Evolutionary conservation across 108 stramenopile species (phyloP).

Genomic region (Cyclotella atomus): DNA sequence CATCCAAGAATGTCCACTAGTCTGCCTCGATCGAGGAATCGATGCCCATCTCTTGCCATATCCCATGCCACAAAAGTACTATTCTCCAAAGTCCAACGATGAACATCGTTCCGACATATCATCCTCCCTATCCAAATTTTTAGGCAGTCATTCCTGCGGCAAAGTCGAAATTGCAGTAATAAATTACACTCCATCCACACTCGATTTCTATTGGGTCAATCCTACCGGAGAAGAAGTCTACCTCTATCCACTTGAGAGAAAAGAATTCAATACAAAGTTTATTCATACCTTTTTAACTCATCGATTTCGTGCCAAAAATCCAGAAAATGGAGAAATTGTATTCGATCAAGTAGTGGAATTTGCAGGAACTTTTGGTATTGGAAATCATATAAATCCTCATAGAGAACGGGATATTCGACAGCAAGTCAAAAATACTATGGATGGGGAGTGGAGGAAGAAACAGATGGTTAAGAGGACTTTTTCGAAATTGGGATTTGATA

Average conservation of each 20-base stretch:
- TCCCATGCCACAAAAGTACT: conserved; percentile 50
- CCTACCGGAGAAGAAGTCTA: conserved; percentile 3
- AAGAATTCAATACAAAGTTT: conserved; percentile 61
- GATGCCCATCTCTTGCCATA: conserved; percentile 33
- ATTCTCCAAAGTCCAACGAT: conserved; percentile 28
- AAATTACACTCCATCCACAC: conserved; percentile 53
- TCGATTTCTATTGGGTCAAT: conserved; percentile 60
- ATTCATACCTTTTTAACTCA: conserved; percentile 63
- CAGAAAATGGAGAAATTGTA: conserved; percentile 34
- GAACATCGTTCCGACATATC: conserved; percentile 26
- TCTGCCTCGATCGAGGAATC: conserved; percentile 54
- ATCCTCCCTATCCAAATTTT: too few relatives aligned
- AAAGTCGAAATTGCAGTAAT: conserved; percentile 64
- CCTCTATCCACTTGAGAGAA: conserved; percentile 45
- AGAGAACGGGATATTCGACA: conserved; percentile 50
- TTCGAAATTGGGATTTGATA: conserved; percentile 59
- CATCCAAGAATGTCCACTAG: conserved; percentile 42
- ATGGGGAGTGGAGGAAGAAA: conserved; percentile 62
- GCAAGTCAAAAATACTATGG: conserved; percentile 48
- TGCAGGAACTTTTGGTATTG: conserved; percentile 49
- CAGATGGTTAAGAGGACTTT: conserved; percentile 62
- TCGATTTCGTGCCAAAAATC: conserved; percentile 53
- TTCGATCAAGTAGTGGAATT: conserved; percentile 56
- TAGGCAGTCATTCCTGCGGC: conserved; percentile 34
- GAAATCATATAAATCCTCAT: conserved; percentile 50